Conservation (phyloP, 225 moss, liverwort and hornwort genomes). For the Physcomitrium patens region DNA sequence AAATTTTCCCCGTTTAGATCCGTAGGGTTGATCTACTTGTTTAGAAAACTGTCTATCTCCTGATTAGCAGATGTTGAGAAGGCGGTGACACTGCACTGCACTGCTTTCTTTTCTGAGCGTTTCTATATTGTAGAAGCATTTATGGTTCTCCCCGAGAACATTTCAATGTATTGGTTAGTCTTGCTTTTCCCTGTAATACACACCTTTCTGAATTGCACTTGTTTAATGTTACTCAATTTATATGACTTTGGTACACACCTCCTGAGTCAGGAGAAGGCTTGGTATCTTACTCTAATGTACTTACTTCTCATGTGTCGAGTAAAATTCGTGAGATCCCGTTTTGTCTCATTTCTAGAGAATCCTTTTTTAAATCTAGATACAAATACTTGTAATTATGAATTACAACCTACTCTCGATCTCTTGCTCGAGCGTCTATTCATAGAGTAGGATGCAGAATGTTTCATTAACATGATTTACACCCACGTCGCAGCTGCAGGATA, state of each 20-base stretch:
- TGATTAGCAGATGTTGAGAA: conserved; percentile 34
- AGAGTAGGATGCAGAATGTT: too few relatives aligned
- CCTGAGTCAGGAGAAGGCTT: not conserved
- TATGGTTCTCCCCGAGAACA: conserved; percentile 42
- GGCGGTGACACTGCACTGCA: conserved; percentile 19
- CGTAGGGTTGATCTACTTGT: conserved; percentile 37
- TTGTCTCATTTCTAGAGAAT: too few relatives aligned
- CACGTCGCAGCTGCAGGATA: too few relatives aligned
- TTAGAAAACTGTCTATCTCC: conserved; percentile 31
- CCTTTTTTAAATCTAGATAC: too few relatives aligned
- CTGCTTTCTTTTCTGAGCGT: conserved; percentile 30
- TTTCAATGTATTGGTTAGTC: conserved; percentile 33
- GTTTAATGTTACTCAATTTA: not conserved
- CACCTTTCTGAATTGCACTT: conserved; percentile 17
- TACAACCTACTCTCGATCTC: too few relatives aligned
- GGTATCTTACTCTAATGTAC: too few relatives aligned
- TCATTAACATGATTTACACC: too few relatives aligned
- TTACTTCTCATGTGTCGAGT: too few relatives aligned
- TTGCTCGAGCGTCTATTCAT: too few relatives aligned
- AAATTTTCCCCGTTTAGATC: conserved; percentile 36
- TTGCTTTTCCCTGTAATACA: conserved; percentile 31
- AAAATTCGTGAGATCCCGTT: too few relatives aligned
- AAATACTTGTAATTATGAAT: too few relatives aligned
- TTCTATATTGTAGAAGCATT: conserved; percentile 43
- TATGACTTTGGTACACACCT: not conserved